Conservation (phyloP, 345 rosid genomes). For the Salix suchowensis region DNA sequence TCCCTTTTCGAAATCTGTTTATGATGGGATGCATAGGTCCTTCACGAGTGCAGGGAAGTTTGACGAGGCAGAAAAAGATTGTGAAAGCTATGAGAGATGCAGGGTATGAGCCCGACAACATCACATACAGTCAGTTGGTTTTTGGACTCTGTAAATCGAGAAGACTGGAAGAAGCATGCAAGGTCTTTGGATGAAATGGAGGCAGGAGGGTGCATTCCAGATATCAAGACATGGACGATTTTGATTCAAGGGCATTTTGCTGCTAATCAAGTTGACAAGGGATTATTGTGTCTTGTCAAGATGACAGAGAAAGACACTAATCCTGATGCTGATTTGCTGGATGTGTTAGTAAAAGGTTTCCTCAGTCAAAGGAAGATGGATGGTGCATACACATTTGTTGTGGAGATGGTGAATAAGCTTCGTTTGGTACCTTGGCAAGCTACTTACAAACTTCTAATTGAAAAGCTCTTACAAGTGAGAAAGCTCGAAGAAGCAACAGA, state of each 20-base stretch:
- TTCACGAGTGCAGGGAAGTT: slow-evolving; percentile 55
- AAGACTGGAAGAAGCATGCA: slow-evolving; percentile 65
- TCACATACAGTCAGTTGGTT: slow-evolving; percentile 74
- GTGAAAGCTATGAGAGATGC: slow-evolving; percentile 57
- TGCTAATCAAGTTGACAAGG: slow-evolving; percentile 56
- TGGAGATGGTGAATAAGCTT: slow-evolving; percentile 49
- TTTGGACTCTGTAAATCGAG: slow-evolving; percentile 82
- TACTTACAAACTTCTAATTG: slow-evolving; percentile 62
- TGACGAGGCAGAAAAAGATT: slow-evolving; percentile 60
- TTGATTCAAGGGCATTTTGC: slow-evolving; percentile 78
- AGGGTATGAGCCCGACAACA: slow-evolving; percentile 73
- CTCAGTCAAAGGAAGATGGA: slow-evolving; percentile 49
- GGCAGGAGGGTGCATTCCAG: slow-evolving; percentile 54
- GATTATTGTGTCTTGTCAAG: slow-evolving; percentile 49
- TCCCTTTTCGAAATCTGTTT: slow-evolving; percentile 63
- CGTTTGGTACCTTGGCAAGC: slow-evolving; percentile 75
- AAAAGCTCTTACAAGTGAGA: slow-evolving; percentile 55
- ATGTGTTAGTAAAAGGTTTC: slow-evolving; percentile 62
- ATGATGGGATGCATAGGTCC: slow-evolving; percentile 78
- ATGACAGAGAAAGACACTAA: slow-evolving; percentile 52
- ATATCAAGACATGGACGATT: slow-evolving; percentile 84
- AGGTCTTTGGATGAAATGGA: slow-evolving; percentile 66
- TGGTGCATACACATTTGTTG: slow-evolving; percentile 57
- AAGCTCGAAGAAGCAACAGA: slow-evolving; percentile 70
- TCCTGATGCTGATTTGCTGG: slow-evolving; percentile 63